A percentile compares a stretch with the other conserved stretches of the same genome.
These are phyloP conservation scores for Cubamyces sp. DNA, from an alignment of 768 basidiomycete species.

Conservation along the genomic window DNA sequence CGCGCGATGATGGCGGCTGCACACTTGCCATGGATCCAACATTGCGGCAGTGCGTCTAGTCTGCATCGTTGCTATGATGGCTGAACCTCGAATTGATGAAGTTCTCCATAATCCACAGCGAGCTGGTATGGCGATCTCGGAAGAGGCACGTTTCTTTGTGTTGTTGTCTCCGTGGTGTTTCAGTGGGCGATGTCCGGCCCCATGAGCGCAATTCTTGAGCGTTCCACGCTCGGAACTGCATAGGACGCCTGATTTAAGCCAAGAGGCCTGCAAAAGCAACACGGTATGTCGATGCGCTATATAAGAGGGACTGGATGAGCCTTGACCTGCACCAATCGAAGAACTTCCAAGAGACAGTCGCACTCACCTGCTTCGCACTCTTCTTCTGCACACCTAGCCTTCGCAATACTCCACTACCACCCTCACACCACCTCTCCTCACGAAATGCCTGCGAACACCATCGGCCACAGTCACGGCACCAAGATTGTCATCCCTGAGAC, in stretches of 20 bases:
- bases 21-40: not conserved
- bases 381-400: not conserved
- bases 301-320: not conserved
- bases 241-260: not conserved
- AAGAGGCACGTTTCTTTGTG: not conserved
- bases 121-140: not conserved
- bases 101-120: no score
- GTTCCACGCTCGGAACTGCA: not conserved
- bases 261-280: not conserved
- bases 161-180: not conserved
- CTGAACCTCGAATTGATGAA: not conserved
- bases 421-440: not conserved
- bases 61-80: not conserved
- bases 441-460: not conserved
- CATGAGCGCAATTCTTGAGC: not conserved
- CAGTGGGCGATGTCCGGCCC: conserved; percentile 2
- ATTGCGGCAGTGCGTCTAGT: conserved; percentile 7
- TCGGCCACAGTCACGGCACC: conserved; percentile 5
- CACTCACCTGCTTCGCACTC: not conserved
- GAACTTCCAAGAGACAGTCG: not conserved
- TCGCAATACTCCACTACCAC: not conserved
- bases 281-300: not conserved
- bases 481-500: conserved; percentile 1
- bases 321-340: not conserved
- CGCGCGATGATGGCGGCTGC: not conserved